Conservation (phyloP, 768 basidiomycete species). For the Collybiopsis confluens region DNA sequence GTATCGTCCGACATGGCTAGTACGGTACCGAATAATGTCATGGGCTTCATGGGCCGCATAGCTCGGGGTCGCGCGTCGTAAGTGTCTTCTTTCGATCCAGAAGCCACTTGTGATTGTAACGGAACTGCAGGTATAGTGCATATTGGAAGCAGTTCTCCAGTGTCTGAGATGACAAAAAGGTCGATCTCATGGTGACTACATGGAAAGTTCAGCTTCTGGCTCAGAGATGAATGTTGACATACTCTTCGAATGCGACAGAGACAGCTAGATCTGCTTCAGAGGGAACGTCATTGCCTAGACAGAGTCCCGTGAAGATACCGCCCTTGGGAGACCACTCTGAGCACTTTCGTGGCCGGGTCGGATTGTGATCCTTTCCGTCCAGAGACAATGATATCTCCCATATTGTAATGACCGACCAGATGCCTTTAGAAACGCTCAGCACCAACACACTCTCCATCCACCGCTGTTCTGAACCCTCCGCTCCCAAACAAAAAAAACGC, state of each 20-base stretch:
- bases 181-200: slow-evolving; percentile 30
- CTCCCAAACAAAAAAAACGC: background rate
- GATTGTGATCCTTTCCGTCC: slow-evolving; percentile 10
- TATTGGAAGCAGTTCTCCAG: slow-evolving; percentile 17
- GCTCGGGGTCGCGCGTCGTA: background rate
- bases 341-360: slow-evolving; percentile 19
- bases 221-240: slow-evolving; percentile 22
- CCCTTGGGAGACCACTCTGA: slow-evolving; percentile 54
- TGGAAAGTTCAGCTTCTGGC: too few relatives aligned
- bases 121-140: slow-evolving; percentile 31
- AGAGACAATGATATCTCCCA: slow-evolving; percentile 37
- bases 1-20: slow-evolving; percentile 52
- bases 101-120: background rate
- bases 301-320: slow-evolving; percentile 47
- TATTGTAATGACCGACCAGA: slow-evolving; percentile 56
- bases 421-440: slow-evolving; percentile 50
- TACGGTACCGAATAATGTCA: slow-evolving; percentile 46
- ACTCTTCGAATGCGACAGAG: slow-evolving; percentile 45
- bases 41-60: slow-evolving; percentile 31
- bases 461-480: slow-evolving; percentile 33
- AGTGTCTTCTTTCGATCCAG: background rate
- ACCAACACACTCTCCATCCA: slow-evolving; percentile 33
- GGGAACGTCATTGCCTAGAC: slow-evolving; percentile 40
- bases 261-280: slow-evolving; percentile 49
- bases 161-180: slow-evolving; percentile 23